Evolutionary conservation across 108 stramenopile genomes (phyloP).

Genomic region (Chaetoceros tenuissimus): DNA sequence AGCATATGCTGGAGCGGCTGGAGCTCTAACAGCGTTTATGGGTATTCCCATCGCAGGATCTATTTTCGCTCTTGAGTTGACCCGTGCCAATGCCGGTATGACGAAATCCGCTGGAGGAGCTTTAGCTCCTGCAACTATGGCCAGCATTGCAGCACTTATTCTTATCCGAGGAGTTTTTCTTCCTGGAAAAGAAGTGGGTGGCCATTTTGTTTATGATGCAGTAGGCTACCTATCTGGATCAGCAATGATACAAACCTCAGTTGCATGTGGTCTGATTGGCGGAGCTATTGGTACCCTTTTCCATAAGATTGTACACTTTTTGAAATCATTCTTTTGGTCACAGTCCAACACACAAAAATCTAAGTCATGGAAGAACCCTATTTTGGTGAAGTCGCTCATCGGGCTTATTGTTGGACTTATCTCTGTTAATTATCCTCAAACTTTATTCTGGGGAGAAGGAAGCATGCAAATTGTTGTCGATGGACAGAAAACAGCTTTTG

Average conservation of each 20-base stretch:
- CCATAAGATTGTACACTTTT: conserved; percentile 24
- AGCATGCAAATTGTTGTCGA: conserved; percentile 35
- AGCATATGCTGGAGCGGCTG: conserved; percentile 43
- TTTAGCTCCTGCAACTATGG: conserved; percentile 23
- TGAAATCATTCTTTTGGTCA: conserved; percentile 29
- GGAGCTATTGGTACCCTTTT: conserved; percentile 50
- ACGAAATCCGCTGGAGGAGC: conserved; percentile 15
- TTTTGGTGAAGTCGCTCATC: conserved; percentile 22
- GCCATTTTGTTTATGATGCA: conserved; percentile 44
- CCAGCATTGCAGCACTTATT: conserved; percentile 38
- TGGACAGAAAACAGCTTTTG: conserved; percentile 44
- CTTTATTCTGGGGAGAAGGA: conserved; percentile 48
- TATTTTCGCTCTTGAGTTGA: conserved; percentile 57
- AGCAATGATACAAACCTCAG: conserved; percentile 18
- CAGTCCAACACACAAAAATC: conserved; percentile 4
- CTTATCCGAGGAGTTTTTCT: conserved; percentile 22
- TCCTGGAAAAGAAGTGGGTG: conserved; percentile 24
- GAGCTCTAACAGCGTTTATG: conserved; percentile 58
- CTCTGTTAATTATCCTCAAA: conserved; percentile 27
- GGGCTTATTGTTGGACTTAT: conserved; percentile 30
- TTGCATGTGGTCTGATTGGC: conserved; percentile 30
- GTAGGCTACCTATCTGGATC: conserved; percentile 20
- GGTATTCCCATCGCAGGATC: conserved; percentile 53
- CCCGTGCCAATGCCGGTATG: conserved; percentile 30
- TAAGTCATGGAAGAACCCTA: conserved; percentile 15